A percentile compares a stretch with the other conserved stretches of the same genome.
Evolutionary conservation across 2,329 filamentous ascomycete species (phyloP).

Genomic region (Paecilomyces formosus): DNA sequence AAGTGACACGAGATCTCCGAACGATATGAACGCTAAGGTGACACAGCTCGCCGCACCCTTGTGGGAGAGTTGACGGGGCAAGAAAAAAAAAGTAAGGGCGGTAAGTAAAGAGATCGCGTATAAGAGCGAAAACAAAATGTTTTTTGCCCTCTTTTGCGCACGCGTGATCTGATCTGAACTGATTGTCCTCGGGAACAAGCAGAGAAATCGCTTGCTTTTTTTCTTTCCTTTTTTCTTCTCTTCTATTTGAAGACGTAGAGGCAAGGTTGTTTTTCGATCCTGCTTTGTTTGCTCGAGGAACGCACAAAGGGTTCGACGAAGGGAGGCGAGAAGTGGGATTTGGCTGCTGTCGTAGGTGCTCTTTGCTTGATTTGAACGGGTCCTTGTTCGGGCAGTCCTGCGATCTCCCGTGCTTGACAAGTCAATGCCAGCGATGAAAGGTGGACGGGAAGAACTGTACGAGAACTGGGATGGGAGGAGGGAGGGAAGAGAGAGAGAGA

Average conservation of each 20-base stretch:
- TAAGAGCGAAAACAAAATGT: not conserved
- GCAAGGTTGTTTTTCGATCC: not conserved
- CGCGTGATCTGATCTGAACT: not conserved
- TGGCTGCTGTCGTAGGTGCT: constrained; percentile 10
- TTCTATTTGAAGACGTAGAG: not conserved
- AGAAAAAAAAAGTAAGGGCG: not conserved
- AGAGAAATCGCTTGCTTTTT: not conserved
- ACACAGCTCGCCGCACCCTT: not conserved
- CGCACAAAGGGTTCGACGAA: constrained; percentile 12
- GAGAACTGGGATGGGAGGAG: not conserved
- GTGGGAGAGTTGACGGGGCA: not conserved
- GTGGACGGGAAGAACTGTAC: constrained; percentile 18
- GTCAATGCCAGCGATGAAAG: constrained; percentile 42
- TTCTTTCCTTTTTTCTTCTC: not conserved
- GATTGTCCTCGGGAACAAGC: not conserved
- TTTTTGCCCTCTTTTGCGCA: not conserved
- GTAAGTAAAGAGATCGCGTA: not conserved
- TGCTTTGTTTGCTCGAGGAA: not conserved
- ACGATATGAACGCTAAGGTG: not conserved
- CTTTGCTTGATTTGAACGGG: constrained; percentile 9
- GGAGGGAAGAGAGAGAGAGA: not conserved
- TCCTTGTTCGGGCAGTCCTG: constrained; percentile 14
- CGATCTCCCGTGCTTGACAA: constrained; percentile 40
- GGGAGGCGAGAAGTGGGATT: not conserved
- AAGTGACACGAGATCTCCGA: not conserved